Evolutionary conservation across 1,284 basidiomycete species (phyloP), one percentile per base, ranked within the genome.

Genomic region (Pyrrhoderma lamaoense): DNA sequence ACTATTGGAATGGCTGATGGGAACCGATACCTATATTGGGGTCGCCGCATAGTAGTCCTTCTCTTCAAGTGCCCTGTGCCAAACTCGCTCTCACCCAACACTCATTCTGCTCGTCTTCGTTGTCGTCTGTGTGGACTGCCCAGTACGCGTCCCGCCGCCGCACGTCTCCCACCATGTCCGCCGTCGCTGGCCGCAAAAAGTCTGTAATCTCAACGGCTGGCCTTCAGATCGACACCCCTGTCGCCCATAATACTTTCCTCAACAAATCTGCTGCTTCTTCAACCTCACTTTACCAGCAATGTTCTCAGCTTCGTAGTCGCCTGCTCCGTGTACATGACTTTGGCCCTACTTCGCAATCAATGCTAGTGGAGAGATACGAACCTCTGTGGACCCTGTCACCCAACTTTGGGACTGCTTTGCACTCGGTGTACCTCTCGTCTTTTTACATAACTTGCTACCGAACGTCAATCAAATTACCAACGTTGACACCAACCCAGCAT

Each of bases 361-460:
- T 2, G 70, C 75, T 8, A 65, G 72, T 8, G 65, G 74, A 45
- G 80, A 80, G 35, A 65, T 80, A 18, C 76, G 87, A 55, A 80
- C 82, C 64, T 87, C 84, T 27, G 85, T 85, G 38, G 87, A 90
- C 69, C 85, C 86, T 38, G 95, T 99, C 60, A 86, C 89, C 39
- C 91, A 94, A 67, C 82, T 97, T 46, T 94, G 93, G 84, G 90
- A 94, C 64, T 83, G 89, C 64, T 89, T 99, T 69, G 85, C 92
- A 35, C 80, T 94, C 40, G 95, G 96, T 56, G 85, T 91, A 31
- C 88, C 94, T 35, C 85, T 99, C 57, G 95, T 93, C 72, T 93
- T 87, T 70, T 85, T 99, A 60, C 95, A 90, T 76, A 96, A 99
- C 71, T 82, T 87, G 62, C 82, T 95, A 53, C 87, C 88, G 25